Conservation (phyloP, 257 asterid species). For the Capsicum baccatum region DNA sequence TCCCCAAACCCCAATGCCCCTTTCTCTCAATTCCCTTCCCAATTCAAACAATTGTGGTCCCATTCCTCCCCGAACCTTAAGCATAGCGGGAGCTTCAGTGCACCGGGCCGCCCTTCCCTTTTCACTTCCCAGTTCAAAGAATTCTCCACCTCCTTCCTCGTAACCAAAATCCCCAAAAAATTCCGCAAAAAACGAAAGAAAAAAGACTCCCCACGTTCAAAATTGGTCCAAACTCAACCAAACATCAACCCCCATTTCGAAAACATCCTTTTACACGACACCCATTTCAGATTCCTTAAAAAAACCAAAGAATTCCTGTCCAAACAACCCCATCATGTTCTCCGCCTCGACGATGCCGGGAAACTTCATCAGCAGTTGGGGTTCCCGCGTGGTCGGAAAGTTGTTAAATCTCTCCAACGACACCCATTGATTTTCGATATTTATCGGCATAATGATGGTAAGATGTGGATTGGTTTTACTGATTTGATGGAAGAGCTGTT, state of each 20-base stretch:
- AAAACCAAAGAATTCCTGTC: conserved; percentile 73
- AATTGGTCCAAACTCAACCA: conserved; percentile 73
- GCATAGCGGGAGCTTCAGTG: too few species aligned
- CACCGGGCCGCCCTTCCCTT: too few species aligned
- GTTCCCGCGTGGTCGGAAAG: conserved; percentile 88
- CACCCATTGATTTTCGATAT: conserved; percentile 75
- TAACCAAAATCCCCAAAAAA: conserved; percentile 86
- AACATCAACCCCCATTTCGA: conserved; percentile 69
- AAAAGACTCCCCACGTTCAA: conserved; percentile 74
- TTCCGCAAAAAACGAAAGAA: conserved; percentile 74
- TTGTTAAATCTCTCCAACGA: conserved; percentile 58
- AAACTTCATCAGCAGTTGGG: conserved; percentile 86
- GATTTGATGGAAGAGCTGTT: conserved; percentile 64
- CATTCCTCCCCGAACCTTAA: too few species aligned
- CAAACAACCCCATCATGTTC: conserved; percentile 73
- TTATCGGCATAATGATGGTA: conserved; percentile 74
- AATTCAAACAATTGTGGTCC: conserved; percentile 19
- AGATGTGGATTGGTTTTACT: conserved; percentile 87
- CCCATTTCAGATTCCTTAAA: conserved; percentile 71
- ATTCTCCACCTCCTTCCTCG: conserved; percentile 75
- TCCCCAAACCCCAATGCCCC: conserved; percentile 36
- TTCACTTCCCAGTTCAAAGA: conserved; percentile 30
- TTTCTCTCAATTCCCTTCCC: conserved; percentile 38
- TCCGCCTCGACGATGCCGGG: conserved; percentile 83
- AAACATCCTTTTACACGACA: conserved; percentile 61